These are phyloP conservation scores for Teratosphaeriaceae sp. DNA, from an alignment of 2,329 filamentous ascomycete genomes.

Conservation along the genomic window DNA sequence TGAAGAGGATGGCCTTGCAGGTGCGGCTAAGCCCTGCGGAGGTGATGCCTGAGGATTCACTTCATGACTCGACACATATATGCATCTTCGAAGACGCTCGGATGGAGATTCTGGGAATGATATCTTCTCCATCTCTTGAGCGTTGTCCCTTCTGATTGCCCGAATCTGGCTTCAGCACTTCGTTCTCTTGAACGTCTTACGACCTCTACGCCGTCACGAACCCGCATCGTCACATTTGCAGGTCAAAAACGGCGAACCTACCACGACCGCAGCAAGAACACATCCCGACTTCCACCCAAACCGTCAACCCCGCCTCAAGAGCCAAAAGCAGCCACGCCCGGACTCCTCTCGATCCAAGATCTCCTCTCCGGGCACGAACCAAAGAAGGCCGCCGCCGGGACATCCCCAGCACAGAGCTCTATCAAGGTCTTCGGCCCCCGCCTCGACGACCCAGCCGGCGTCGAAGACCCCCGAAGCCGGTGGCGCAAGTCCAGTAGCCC, in stretches of 20 bases:
- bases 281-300: conserved; percentile 3
- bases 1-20: too few relatives aligned
- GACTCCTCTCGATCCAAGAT: conserved; percentile 4
- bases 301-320: neutral
- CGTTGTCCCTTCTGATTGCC: too few relatives aligned
- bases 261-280: neutral
- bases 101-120: too few relatives aligned
- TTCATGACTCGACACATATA: too few relatives aligned
- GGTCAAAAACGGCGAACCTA: neutral
- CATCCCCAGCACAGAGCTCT: conserved; percentile 2
- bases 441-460: conserved; percentile 1
- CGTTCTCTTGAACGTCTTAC: conserved; percentile 12
- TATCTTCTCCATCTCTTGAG: too few relatives aligned
- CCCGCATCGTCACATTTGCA: neutral
- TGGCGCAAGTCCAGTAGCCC: conserved; percentile 1
- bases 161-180: neutral
- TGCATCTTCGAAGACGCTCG: too few relatives aligned
- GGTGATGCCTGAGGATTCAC: too few relatives aligned
- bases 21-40: too few relatives aligned
- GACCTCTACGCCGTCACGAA: conserved; percentile 14
- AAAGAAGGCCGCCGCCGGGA: neutral
- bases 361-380: conserved; percentile 9
- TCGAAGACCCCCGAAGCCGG: neutral
- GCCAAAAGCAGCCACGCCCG: neutral
- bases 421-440: conserved; percentile 7